Percentiles rank a stretch among this genome's conserved stretches.
These are phyloP conservation scores for Angomonas ambiguus DNA, from an alignment of 208 protist genomes.

Conservation along the genomic window DNA sequence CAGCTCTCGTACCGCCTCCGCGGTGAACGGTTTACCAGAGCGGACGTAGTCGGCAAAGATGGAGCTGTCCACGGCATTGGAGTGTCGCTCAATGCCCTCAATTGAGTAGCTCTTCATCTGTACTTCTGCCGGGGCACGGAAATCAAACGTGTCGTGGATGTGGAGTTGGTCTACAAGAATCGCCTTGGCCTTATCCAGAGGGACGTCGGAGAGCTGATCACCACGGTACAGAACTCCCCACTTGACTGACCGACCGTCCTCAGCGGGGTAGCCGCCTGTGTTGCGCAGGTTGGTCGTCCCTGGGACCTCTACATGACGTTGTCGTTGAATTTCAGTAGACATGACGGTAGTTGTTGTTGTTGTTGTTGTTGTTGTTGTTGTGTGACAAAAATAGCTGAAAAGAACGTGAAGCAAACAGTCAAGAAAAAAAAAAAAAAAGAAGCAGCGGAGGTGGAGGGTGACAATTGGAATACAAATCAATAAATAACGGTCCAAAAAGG, in stretches of 20 bases:
- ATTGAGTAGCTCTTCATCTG: slow-evolving; percentile 24
- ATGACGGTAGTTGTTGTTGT: slow-evolving; percentile 1
- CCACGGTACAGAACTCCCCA: slow-evolving; percentile 40
- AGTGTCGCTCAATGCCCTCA: slow-evolving; percentile 13
- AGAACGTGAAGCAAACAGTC: no score
- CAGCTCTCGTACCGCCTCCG: slow-evolving; percentile 9
- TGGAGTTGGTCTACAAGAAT: slow-evolving; percentile 33
- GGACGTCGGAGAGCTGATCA: slow-evolving; percentile 31
- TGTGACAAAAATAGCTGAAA: not conserved
- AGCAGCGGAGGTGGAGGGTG: not conserved
- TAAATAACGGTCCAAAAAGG: not conserved
- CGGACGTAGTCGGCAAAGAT: slow-evolving; percentile 12
- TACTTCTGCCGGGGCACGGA: slow-evolving; percentile 23
- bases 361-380: not conserved
- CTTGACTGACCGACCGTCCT: slow-evolving; percentile 24
- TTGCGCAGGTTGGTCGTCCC: slow-evolving; percentile 41
- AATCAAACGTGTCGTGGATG: slow-evolving; percentile 30
- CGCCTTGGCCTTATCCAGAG: slow-evolving; percentile 13
- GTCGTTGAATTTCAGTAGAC: slow-evolving; percentile 14
- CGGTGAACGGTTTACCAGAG: slow-evolving; percentile 18
- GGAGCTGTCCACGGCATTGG: slow-evolving; percentile 19
- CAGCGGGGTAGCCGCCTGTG: slow-evolving; percentile 33
- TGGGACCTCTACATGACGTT: slow-evolving; percentile 23
- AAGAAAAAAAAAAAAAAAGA: slow-evolving; percentile 13
- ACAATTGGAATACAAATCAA: no score